Conservation (phyloP, 495 filamentous ascomycete genomes). For the Penicillium paxilli region DNA sequence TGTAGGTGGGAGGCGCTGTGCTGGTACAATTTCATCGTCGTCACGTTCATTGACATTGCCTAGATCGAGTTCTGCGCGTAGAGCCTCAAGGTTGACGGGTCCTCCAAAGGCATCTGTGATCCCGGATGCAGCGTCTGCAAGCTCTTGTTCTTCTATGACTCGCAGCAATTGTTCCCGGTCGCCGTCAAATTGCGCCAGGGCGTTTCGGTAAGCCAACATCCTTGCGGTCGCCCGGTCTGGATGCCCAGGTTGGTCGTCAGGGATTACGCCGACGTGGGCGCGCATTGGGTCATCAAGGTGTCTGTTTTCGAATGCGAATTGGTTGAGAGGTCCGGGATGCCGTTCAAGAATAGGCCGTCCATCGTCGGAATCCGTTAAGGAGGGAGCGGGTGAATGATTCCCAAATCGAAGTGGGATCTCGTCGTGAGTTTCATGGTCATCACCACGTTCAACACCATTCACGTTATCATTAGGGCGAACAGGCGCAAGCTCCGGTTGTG, state of each 20-base stretch:
- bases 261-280: no score
- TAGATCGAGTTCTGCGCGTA: background rate
- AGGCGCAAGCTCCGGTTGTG: constrained; percentile 3
- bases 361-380: constrained; percentile 25
- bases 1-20: background rate
- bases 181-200: constrained; percentile 54
- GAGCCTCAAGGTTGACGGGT: background rate
- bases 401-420: constrained; percentile 6
- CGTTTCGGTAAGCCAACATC: constrained; percentile 29
- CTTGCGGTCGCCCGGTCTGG: background rate
- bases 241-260: background rate
- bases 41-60: background rate
- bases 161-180: constrained; percentile 58
- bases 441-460: constrained; percentile 15
- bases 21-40: background rate
- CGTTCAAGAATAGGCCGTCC: constrained; percentile 10
- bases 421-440: constrained; percentile 15
- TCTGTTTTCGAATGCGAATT: background rate
- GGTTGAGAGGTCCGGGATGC: background rate
- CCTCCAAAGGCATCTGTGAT: constrained; percentile 49
- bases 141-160: constrained; percentile 52
- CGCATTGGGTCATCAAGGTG: no score
- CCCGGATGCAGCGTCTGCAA: constrained; percentile 55
- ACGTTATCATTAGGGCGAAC: background rate
- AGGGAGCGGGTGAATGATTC: constrained; percentile 22